Conservation (phyloP, 1,284 basidiomycete species). For the Xerocomus nothofagi region DNA sequence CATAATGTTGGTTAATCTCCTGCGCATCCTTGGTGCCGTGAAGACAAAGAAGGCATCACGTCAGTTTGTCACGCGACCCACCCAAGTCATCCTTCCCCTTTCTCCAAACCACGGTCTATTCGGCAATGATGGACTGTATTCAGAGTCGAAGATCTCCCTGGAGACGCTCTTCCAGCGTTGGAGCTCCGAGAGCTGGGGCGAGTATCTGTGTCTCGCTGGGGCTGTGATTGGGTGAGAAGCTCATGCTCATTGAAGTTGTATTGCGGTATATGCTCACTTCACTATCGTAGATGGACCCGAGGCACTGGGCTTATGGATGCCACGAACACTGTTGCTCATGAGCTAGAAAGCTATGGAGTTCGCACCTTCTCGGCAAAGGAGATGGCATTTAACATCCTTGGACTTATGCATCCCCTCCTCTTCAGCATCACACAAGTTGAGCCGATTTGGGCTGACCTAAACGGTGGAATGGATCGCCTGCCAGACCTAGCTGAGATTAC, state of each 20-base stretch:
- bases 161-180: constrained; percentile 98
- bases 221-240: constrained; percentile 87
- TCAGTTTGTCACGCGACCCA: constrained; percentile 95
- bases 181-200: constrained; percentile 98
- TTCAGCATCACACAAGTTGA: constrained; percentile 99
- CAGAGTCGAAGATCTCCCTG: constrained; percentile 97
- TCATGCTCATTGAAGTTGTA: background rate
- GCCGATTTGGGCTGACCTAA: constrained; percentile 97
- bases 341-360: constrained; percentile 91
- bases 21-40: constrained; percentile 94
- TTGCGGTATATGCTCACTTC: constrained; percentile 12
- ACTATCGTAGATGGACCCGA: constrained; percentile 77
- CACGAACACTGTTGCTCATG: constrained; percentile 93
- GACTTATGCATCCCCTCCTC: constrained; percentile 97
- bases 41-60: constrained; percentile 98
- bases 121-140: constrained; percentile 97
- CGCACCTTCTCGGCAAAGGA: constrained; percentile 99
- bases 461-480: constrained; percentile 96
- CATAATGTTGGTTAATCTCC: constrained; percentile 93
- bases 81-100: constrained; percentile 95
- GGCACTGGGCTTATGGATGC: constrained; percentile 98
- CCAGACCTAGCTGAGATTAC: constrained; percentile 94
- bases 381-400: constrained; percentile 99
- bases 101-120: constrained; percentile 98
- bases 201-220: constrained; percentile 96